phyloP scores from a whole-genome alignment of 2,329 filamentous ascomycete genomes.

The Ciborinia camelliae region DNA sequence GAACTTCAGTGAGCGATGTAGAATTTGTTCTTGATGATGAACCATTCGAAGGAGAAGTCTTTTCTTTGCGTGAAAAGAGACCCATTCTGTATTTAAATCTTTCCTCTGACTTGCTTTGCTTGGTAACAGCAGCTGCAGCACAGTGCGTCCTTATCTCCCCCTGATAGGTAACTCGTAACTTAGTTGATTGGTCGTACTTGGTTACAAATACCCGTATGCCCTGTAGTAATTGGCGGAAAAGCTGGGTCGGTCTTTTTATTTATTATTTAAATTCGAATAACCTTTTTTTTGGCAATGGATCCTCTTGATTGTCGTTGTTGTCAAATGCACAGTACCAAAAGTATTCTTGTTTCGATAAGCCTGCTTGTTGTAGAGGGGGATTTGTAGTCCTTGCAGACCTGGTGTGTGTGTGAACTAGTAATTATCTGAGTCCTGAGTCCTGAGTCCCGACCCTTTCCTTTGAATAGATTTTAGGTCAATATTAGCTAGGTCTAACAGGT shows the following conservation, averaged over 20 bases:
- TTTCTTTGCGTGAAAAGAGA: constrained; percentile 36
- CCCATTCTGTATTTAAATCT: constrained; percentile 29
- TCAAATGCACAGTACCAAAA: constrained; percentile 8
- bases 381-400: constrained; percentile 19
- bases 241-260: background rate
- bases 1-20: constrained; percentile 28
- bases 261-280: background rate
- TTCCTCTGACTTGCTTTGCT: constrained; percentile 9
- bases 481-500: background rate
- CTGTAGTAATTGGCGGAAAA: background rate
- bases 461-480: constrained; percentile 6
- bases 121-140: constrained; percentile 1
- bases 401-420: background rate
- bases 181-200: constrained; percentile 1
- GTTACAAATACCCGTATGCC: constrained; percentile 11
- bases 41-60: constrained; percentile 28
- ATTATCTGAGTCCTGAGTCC: background rate
- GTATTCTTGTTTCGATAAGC: constrained; percentile 16
- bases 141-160: constrained; percentile 10
- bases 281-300: background rate
- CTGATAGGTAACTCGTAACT: background rate
- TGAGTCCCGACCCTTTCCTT: constrained; percentile 12
- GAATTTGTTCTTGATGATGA: constrained; percentile 30
- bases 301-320: constrained; percentile 12
- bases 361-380: background rate